Evolutionary conservation across 1,284 basidiomycete genomes (phyloP), one percentile per base, ranked within the genome.

Genomic region (Rhodotorula mucilaginosa): DNA sequence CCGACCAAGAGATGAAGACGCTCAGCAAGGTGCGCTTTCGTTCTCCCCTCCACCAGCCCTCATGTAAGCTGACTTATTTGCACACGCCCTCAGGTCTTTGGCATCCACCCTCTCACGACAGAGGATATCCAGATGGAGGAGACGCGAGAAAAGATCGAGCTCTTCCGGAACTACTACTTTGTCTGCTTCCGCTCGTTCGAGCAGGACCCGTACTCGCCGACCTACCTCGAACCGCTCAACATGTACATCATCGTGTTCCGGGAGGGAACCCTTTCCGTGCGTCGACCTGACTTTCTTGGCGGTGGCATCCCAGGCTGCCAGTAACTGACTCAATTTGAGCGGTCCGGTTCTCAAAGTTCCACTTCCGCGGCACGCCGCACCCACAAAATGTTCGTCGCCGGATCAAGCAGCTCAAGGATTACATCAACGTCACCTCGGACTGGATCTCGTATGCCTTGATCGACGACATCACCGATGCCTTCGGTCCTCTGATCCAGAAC

Each of bases 391-490:
- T 99, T 48, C 91, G 97, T 18, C 86, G 96, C 54, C 91, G 97
- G 48, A 99, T 99, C 81, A 98, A 98, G 84, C 97, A 99, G 81
- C 90, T 99, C 74, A 97, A 97, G 81, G 97, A 99, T 84, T 99
- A 98, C 83, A 99, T 99, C 82, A 91, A 88, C 74, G 97, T 99
- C 77, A 98, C 97, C 0, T 97, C 94, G 5, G 97, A 99, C 83
- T 99, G 97, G 97, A 99, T 99, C 78, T 98, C 95, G 19, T 99
- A 99, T 79, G 97, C 97, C 23, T 88, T 99, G 71, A 99, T 99
- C 80, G 97, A 99, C 83, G 97, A 99, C 83, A 99, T 99, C 80
- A 99, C 97, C 67, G 97, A 99, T 81, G 96, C 95, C 6, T 99
- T 99, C 81, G 97, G 96, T 2, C 97, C 97, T 21, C 87, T 99